Conservation (phyloP, 345 rosid genomes). For the Diplotaxis tenuifolia region DNA sequence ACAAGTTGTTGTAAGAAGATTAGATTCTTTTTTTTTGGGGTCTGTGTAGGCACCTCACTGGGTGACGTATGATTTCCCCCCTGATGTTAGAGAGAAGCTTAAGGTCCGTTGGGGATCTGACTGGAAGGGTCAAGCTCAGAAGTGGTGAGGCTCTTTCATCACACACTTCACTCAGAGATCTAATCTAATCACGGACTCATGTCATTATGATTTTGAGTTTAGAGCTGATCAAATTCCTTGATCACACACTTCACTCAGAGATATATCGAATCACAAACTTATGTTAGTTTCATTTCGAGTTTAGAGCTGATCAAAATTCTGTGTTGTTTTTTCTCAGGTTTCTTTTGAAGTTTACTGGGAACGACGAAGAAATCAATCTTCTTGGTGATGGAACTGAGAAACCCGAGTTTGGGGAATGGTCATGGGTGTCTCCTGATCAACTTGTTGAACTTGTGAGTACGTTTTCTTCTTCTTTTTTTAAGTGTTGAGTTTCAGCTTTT, state of each 20-base stretch:
- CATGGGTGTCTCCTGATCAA: constrained; percentile 75
- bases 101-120: constrained; percentile 79
- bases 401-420: constrained; percentile 90
- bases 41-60: constrained; percentile 66
- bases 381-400: constrained; percentile 84
- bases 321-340: too few relatives aligned
- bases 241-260: too few relatives aligned
- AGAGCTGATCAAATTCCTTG: neutral
- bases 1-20: neutral
- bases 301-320: constrained; percentile 4
- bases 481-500: neutral
- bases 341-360: constrained; percentile 77
- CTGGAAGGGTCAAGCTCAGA: constrained; percentile 99
- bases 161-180: neutral
- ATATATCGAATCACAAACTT: too few relatives aligned
- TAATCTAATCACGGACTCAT: neutral
- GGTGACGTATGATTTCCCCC: constrained; percentile 91
- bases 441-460: constrained; percentile 56
- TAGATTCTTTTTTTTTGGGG: neutral
- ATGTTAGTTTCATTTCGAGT: neutral
- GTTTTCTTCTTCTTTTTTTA: neutral
- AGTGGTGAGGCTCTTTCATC: constrained; percentile 54
- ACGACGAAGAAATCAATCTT: constrained; percentile 85
- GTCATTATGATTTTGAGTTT: neutral
- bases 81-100: constrained; percentile 81